Conservation (phyloP, 148 eudicot species). For the Diospyros lotus region DNA sequence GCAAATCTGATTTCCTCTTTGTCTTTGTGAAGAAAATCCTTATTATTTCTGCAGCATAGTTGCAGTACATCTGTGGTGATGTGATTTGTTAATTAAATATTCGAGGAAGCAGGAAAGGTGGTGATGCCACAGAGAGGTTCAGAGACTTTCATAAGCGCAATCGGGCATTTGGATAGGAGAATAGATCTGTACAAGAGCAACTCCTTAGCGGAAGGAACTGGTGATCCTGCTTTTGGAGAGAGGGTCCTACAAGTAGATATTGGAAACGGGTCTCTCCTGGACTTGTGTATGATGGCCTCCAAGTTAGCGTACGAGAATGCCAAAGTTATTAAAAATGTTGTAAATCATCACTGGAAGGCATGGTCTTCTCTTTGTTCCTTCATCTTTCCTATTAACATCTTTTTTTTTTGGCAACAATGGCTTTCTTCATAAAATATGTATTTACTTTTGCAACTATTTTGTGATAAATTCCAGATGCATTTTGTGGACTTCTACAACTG, state of each 20-base stretch:
- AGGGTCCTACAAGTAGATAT: slow-evolving; percentile 12
- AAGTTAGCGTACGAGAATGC: slow-evolving; percentile 60
- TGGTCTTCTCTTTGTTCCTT: slow-evolving; percentile 8
- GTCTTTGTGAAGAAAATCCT: background rate
- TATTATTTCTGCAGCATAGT: background rate
- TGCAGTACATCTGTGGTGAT: background rate
- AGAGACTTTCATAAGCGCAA: slow-evolving; percentile 62
- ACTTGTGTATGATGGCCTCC: slow-evolving; percentile 54
- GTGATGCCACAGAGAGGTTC: slow-evolving; percentile 61
- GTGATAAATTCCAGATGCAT: slow-evolving; percentile 40
- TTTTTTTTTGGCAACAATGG: background rate
- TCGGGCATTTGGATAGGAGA: slow-evolving; percentile 74
- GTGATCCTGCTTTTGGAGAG: slow-evolving; percentile 13
- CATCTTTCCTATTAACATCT: background rate
- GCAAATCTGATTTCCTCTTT: background rate
- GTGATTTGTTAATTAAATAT: slow-evolving; percentile 1
- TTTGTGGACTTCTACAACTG: slow-evolving; percentile 64
- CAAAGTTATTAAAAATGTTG: slow-evolving; percentile 38
- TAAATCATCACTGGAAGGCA: slow-evolving; percentile 54
- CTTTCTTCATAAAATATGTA: background rate
- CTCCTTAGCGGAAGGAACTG: slow-evolving; percentile 14
- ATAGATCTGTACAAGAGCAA: slow-evolving; percentile 40
- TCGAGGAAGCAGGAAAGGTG: slow-evolving; percentile 50
- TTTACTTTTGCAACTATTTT: slow-evolving; percentile 10
- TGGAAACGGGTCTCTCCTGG: slow-evolving; percentile 49